phyloP scores from a whole-genome alignment of 2,329 filamentous ascomycete species.

The Aspergillus chevalieri region DNA sequence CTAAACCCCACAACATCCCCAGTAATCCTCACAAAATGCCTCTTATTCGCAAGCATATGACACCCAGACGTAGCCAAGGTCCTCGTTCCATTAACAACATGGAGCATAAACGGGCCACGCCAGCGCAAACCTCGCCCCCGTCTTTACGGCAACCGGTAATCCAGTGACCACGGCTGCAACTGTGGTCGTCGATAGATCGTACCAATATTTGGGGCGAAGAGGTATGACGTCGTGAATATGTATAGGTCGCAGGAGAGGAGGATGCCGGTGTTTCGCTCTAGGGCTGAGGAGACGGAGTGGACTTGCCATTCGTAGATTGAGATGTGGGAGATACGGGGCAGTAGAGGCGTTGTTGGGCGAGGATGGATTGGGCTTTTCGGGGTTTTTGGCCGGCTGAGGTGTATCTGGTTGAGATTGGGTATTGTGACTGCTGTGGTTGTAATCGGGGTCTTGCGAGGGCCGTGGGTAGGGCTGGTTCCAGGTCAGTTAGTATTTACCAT shows the following conservation, averaged over 20 bases:
- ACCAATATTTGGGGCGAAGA: constrained; percentile 66
- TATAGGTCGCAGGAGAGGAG: constrained; percentile 66
- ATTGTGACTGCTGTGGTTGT: too few relatives aligned
- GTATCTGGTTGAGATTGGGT: too few relatives aligned
- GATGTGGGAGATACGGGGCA: constrained; percentile 76
- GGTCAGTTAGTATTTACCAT: constrained; percentile 4
- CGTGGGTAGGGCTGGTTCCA: too few relatives aligned
- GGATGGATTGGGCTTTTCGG: constrained; percentile 21
- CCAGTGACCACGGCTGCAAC: constrained; percentile 56
- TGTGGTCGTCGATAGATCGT: constrained; percentile 54
- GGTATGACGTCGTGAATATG: constrained; percentile 68
- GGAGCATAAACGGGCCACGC: constrained; percentile 60
- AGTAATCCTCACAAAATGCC: constrained; percentile 6
- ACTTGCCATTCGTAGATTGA: constrained; percentile 74
- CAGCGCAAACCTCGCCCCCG: constrained; percentile 49
- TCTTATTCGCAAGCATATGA: constrained; percentile 16
- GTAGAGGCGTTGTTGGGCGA: constrained; percentile 67
- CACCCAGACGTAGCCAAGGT: constrained; percentile 62
- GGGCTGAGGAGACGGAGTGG: constrained; percentile 66
- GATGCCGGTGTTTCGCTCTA: constrained; percentile 73
- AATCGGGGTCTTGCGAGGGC: too few relatives aligned
- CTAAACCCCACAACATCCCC: constrained; percentile 12
- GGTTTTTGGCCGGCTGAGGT: too few relatives aligned
- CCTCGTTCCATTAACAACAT: constrained; percentile 57
- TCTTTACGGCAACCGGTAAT: constrained; percentile 51